Evolutionary conservation across 495 filamentous ascomycete genomes (phyloP).

Genomic region (Aspergillus egyptiacus): DNA sequence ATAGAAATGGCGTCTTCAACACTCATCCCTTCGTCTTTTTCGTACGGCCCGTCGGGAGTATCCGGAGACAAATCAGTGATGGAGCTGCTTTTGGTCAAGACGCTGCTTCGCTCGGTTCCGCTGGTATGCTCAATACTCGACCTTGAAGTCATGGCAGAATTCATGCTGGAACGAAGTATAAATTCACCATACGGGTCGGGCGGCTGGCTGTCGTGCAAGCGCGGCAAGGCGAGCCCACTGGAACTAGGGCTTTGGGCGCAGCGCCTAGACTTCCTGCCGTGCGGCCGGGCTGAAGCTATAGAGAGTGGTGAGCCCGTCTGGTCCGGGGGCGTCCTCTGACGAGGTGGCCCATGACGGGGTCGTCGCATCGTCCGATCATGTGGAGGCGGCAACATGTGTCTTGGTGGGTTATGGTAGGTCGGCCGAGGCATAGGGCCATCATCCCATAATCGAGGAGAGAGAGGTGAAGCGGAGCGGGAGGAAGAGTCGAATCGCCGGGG

Average conservation of each 20-base stretch:
- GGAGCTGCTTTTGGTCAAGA: constrained; percentile 74
- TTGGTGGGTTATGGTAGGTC: constrained; percentile 10
- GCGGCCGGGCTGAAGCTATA: constrained; percentile 35
- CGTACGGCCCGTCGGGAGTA: constrained; percentile 46
- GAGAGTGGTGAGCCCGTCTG: constrained; percentile 35
- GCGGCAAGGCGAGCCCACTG: constrained; percentile 29
- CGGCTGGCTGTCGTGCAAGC: constrained; percentile 27
- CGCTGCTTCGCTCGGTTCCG: constrained; percentile 74
- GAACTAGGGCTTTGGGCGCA: constrained; percentile 21
- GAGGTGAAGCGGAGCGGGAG: constrained; percentile 26
- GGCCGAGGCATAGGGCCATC: constrained; percentile 21
- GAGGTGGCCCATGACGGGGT: constrained; percentile 21
- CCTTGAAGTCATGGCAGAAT: constrained; percentile 61
- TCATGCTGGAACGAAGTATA: constrained; percentile 63
- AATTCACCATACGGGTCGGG: constrained; percentile 38
- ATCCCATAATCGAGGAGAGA: constrained; percentile 24
- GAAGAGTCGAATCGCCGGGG: constrained; percentile 23
- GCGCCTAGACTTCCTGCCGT: constrained; percentile 25
- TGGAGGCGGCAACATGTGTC: constrained; percentile 18
- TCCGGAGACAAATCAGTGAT: constrained; percentile 60
- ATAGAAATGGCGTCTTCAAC: constrained; percentile 91
- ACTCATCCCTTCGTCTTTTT: constrained; percentile 67
- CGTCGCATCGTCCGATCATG: constrained; percentile 18
- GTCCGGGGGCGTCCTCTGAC: constrained; percentile 25
- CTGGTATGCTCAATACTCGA: constrained; percentile 65